Base-by-base conservation (phyloP, 2,329 filamentous ascomycete species). In the Sarocladium strictum region DNA sequence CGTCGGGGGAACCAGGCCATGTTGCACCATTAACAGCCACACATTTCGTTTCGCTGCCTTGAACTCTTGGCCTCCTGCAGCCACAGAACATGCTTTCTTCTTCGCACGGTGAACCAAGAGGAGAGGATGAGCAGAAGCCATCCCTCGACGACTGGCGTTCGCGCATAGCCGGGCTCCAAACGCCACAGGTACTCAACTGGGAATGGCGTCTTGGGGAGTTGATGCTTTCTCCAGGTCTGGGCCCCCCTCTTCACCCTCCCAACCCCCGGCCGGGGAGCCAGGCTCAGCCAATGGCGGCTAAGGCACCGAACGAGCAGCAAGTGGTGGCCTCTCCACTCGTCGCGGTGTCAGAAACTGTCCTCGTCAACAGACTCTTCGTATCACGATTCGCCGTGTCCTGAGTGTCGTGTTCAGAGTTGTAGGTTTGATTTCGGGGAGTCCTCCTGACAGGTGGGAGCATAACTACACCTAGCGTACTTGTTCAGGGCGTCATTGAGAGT, bases 141-240 rank as follows among this genome's bases (percentile, higher is more conserved):
- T 29, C 17, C 21, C 43, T 49, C 10, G n/a, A n/a, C n/a, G n/a
- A n/a, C n/a, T 11, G 24, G 14, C n/a, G 43, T 3, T 29, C 10
- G 43, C 43, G 23, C 43, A 19, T 27, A n/a, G 43, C 43, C 14
- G 27, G 26, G 27, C 26, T 26, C 47, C 3, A 27, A 35, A 51
- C 47, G 47, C 47, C 47, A 51, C 47, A 51, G 27, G 47, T 35
- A n/a, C 47, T 51, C 47, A 51, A 35, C 47, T 51, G 47, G 47
- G 47, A 35, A 51, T 51, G 47, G 47, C 47, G 47, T 32, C 47
- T 51, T 51, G 27, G 47, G 19, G 27, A 15, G n/a, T 33, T 23
- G 47, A 14, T 51, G 27, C 47, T 24, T 51, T 51, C 47, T 51
- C 47, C 47, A 51, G 47, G 47, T 51, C 47, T 51, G 27, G 47